These are phyloP conservation scores for Cyclotella choctawhatcheeana DNA, from an alignment of 108 stramenopile species.

Conservation along the genomic window DNA sequence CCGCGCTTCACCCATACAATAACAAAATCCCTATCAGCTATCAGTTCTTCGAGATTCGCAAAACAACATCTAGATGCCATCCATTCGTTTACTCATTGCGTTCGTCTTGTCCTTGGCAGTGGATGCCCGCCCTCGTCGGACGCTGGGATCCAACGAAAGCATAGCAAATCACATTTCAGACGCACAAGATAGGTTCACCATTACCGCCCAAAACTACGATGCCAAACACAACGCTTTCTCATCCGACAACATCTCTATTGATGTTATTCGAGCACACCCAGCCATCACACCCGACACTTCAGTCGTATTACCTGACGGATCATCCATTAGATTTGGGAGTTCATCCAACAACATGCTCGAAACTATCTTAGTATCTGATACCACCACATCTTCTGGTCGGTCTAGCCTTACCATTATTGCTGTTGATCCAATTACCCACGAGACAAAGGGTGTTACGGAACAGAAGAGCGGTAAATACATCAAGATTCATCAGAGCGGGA, in stretches of 20 bases:
- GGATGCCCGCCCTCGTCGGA: neutral
- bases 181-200: neutral
- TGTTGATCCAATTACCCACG: neutral
- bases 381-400: neutral
- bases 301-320: constrained; percentile 2
- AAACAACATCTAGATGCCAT: neutral
- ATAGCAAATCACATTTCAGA: neutral
- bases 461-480: neutral
- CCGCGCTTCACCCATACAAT: too few species aligned
- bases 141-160: constrained; percentile 3
- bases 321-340: constrained; percentile 1
- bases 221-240: neutral
- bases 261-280: neutral
- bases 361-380: constrained; percentile 15
- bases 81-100: neutral
- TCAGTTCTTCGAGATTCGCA: neutral
- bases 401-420: constrained; percentile 3
- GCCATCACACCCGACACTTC: constrained; percentile 7
- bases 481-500: neutral
- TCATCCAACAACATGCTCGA: constrained; percentile 3
- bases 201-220: neutral
- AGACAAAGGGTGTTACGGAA: constrained; percentile 4
- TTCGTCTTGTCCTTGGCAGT: neutral
- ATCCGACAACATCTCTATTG: neutral
- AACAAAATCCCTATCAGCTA: neutral